Evolutionary conservation across 495 filamentous ascomycete species (phyloP), one percentile per base, ranked within the genome.

Genomic region (Hyphodiscus hymeniophilus): DNA sequence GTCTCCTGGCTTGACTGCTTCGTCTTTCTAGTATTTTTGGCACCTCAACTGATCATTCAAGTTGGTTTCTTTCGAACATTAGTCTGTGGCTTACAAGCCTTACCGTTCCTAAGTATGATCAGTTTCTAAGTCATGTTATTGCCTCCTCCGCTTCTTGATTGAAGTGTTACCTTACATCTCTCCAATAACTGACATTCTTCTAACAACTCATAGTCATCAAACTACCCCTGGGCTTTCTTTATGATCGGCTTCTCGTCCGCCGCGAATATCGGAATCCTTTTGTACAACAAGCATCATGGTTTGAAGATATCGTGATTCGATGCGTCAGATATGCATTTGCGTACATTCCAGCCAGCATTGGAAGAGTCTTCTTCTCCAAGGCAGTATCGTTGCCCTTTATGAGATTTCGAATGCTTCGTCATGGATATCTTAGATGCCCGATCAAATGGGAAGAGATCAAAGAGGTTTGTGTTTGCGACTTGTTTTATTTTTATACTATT

Each of bases 261-360:
- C 54, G 54, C 35, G 54, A 62, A 24, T 44, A 72, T 13, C 72
- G 65, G 52, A 63, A 76, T 23, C 73, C 80, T 3, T 88, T 85
- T 52, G 73, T 81, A n/a, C 77, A 71, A 42, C 71, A 70, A 42
- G 77, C 81, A 7, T 74, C 81, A 6, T 63, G 69, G 12, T 90
- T 90, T 56, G 81, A 89, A 56, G 85, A 88, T 58, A 56, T 86
- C 32, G 81, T 87, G 15, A 71, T 87, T 46, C 68, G 82, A 30
- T 87, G 81, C 59, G 79, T 89, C 28, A 76, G 83, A 46, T 89
- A 84, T 70, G 82, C 80, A 21, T 89, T 89, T 58, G 74, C 79
- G 22, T 73, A 74, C 49, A 75, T 89, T 38, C 79, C 81, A 2
- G 69, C 83, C 12, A 69, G 57, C 23, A 73, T 89, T 38, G 81